These are phyloP conservation scores for Daedaleopsis sinensis DNA, from an alignment of 768 basidiomycete genomes.

Conservation along the genomic window DNA sequence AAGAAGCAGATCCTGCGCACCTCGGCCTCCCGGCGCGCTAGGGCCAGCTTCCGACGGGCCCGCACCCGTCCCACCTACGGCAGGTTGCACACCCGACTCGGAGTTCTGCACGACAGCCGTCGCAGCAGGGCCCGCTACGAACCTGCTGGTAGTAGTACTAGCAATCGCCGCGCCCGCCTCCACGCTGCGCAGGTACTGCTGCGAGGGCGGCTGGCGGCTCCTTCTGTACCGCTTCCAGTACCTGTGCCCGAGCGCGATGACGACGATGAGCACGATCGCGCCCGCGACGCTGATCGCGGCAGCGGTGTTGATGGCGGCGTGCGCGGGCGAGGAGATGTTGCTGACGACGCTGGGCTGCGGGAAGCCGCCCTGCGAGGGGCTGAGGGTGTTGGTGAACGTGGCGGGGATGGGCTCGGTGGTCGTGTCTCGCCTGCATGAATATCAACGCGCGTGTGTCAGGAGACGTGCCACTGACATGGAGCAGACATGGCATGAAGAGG, in stretches of 20 bases:
- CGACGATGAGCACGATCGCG: not conserved
- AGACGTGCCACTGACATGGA: too few species aligned
- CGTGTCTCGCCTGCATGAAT: not conserved
- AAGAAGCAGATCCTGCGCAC: not conserved
- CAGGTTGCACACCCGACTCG: too few species aligned
- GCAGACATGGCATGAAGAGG: not conserved
- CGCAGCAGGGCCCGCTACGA: not conserved
- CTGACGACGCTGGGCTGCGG: not conserved
- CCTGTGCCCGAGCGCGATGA: not conserved
- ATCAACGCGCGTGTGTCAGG: not conserved
- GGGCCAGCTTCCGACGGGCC: too few species aligned
- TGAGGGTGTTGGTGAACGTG: not conserved
- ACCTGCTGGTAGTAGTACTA: not conserved
- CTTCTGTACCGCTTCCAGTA: not conserved
- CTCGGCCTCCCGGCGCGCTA: not conserved
- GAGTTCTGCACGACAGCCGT: not conserved
- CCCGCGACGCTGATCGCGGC: not conserved
- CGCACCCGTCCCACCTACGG: too few species aligned
- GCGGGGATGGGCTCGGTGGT: not conserved
- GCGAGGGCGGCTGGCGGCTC: conserved; percentile 10
- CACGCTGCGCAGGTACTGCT: conserved; percentile 2
- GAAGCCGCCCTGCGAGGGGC: not conserved
- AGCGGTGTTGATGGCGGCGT: not conserved
- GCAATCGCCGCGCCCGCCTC: not conserved
- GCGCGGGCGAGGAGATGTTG: not conserved